Base-by-base conservation (phyloP, 192 early-diverging fungal genomes). In the Backusella australiensis region DNA sequence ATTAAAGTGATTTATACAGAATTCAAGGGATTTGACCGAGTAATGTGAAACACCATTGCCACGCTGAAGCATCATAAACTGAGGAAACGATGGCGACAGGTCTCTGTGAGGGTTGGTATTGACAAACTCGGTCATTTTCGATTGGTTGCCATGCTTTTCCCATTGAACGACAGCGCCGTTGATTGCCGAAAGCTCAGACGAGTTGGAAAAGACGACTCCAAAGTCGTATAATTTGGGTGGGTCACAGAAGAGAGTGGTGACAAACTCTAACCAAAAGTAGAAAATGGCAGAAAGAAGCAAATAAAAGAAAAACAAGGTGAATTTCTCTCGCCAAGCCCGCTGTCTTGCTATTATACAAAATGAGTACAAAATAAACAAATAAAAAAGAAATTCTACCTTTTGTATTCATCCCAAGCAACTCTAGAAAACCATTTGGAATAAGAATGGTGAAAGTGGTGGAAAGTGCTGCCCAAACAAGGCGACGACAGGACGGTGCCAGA, bases 1-100 rank as follows among this genome's bases (percentile, higher is more conserved):
- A 36, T 78, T 69, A 7, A 65, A 44, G 9, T 71, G 63, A 1
- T 65, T 73, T 35, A 83, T 74, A 72, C 82, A 83, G 0, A 23
- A 11, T 1, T 80, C 73, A 63, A 80, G 71, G 4, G 26, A 44
- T 3, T 26, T 35, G 41, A 80, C 56, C 15, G 49, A 19, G 67
- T 80, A 80, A 7, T 69, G 52, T 56, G 34, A 39, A 39, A 73
- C 34, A 17, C 32, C 15, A 23, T 9, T 32, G 12, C 41, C 19
- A 38, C 82, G 75, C 4, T 77, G 49, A 29, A 83, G 56, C 6
- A 70, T 23, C 69, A 79, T 83, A 65, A 77, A 83, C 5, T 63
- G 69, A 15, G 82, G 82, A 70, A 83, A 83, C 56, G 78, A 69
- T 41, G 78, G 67, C 3, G 82, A 83, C 4, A 83, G 23, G 26